Evolutionary conservation across 345 rosid genomes (phyloP).

Genomic region (Arabis alpina): DNA sequence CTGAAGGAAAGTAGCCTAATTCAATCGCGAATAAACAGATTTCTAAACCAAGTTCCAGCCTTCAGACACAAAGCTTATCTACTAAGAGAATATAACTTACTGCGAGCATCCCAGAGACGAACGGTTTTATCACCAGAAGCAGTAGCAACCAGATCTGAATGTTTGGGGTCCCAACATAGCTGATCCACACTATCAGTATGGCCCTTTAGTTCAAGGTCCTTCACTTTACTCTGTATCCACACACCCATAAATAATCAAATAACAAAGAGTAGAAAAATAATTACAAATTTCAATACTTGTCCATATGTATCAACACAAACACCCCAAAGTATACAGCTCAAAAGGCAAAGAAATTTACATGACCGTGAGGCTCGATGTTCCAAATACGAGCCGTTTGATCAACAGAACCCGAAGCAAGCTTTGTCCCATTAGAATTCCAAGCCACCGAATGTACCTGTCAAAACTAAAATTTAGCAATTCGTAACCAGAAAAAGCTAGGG

Average conservation of each 20-base stretch:
- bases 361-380: conserved; percentile 94
- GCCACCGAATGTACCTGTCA: conserved; percentile 95
- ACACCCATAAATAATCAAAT: background rate
- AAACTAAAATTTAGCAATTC: background rate
- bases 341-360: conserved; percentile 50
- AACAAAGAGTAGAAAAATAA: conserved; percentile 1
- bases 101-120: conserved; percentile 99
- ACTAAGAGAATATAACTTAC: conserved; percentile 54
- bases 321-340: no score
- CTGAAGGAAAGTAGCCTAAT: conserved; percentile 10
- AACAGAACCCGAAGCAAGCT: conserved; percentile 98
- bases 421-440: conserved; percentile 93
- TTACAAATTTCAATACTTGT: background rate
- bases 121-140: conserved; percentile 99
- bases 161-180: conserved; percentile 99
- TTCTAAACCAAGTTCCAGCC: conserved; percentile 10
- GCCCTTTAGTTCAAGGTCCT: conserved; percentile 91
- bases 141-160: conserved; percentile 89
- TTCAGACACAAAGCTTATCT: conserved; percentile 4
- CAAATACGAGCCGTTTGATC: conserved; percentile 98
- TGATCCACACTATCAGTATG: conserved; percentile 99
- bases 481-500: conserved; percentile 23
- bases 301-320: no score
- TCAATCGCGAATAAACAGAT: background rate
- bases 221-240: conserved; percentile 70